Base-by-base conservation (phyloP, 75 land plant genomes). In the Azolla pinnata region DNA sequence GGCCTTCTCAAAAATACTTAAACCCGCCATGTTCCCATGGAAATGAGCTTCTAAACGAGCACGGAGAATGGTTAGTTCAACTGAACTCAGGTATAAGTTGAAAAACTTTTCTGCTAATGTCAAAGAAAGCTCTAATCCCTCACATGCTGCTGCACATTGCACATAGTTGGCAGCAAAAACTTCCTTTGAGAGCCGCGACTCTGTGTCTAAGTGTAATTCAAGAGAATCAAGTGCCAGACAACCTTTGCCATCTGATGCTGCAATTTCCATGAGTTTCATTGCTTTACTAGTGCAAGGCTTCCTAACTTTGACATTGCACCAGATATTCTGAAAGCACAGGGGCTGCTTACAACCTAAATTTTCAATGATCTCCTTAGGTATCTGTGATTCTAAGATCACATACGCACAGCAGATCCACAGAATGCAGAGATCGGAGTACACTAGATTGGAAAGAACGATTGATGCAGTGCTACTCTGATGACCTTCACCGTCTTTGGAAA, bases 391-490 rank as follows among this genome's bases (percentile, higher is more conserved):
- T 1, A 81, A 65, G 20, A 71, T 34, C 29, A 85, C 57, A 53
- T 85, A 88, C 4, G 82, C 66, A 65, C 86, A 80, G 52, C 63
- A 83, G 50, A 85, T 72, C 90, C 86, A 80, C 57, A 92, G 76
- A 42, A 81, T 68, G 59, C 82, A 85, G 42, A 51, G 59, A 54
- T 92, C 97, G 47, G 61, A 29, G 12, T 67, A 25, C 34, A 57
- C 68, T 52, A 92, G 61, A 59, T 59, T 82, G 34, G 66, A 9
- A 31, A 74, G 49, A 10, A 88, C 42, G 31, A 70, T 67, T 30
- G 69, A 61, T 9, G 71, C 18, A 23, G 53, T 61, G n/a, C 42
- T 47, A 30, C 16, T 31, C 25, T 40, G 21, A 40, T 52, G 56
- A 27, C 49, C 59, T 3, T 44, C 31, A 30, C 34, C 18, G 32